Base-by-base conservation (phyloP, 768 basidiomycete species). In the Holtermanniella nyarrowii region DNA sequence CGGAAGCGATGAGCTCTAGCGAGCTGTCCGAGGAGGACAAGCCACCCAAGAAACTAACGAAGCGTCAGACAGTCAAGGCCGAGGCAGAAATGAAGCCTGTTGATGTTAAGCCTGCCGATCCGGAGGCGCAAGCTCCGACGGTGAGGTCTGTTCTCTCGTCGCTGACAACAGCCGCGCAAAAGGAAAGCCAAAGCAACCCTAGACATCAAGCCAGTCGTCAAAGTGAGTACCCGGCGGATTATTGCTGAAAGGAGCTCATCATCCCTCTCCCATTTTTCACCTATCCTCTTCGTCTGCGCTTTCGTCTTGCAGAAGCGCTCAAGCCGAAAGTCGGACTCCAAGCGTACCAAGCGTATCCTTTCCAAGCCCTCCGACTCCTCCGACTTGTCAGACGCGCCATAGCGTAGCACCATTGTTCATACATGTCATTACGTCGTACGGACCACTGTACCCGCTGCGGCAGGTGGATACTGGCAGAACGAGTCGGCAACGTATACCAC, bases 401-500 rank as follows among this genome's bases (percentile, higher is more conserved):
- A 37, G 31, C 31, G 7, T 37, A 37, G 31, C 31, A 37, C 31
- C 31, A 7, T 37, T 37, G 31, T 37, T 37, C 31, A 37, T 37
- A 37, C 16, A 16, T 37, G 31, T 37, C 10, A 37, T 37, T 37
- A 37, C 31, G 31, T 7, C 10, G 7, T 37, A 7, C 31, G 31
- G 31, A 37, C 31, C 16, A 37, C 31, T 7, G 31, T 37, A 37
- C 31, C 31, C 7, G 31, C 31, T 37, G 31, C 31, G 7, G 31
- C 31, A 7, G 81, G 81, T 16, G 90, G 90, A 73, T 91, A 93
- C 56, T 86, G 79, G 74, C 91, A 97, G 63, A 82, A 87, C 27
- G 79, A 79, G 73, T 95, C 91, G 16, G 86, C 81, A 49, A 97
- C 86, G 46, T 85, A 89, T 10, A 87, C 87, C 24, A 97, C 85